Conservation (phyloP, 1,139 yeast genomes). For the Hyphopichia wangnamkhiaoensis region DNA sequence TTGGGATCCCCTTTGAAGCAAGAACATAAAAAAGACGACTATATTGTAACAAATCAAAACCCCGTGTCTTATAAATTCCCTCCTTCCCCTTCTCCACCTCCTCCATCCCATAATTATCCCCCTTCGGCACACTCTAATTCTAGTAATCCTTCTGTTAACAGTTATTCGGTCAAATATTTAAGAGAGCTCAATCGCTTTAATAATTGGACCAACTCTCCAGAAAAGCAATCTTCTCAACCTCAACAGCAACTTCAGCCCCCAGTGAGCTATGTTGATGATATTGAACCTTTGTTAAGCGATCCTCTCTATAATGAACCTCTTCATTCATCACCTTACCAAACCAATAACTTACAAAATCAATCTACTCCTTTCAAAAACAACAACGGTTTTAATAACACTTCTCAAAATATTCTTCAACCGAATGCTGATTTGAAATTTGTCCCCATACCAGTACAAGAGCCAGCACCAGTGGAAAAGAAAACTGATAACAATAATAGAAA, state of each 20-base stretch:
- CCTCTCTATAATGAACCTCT: conserved; percentile 2
- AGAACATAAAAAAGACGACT: conserved; percentile 26
- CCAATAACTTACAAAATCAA: conserved; percentile 4
- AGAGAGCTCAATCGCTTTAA: conserved; percentile 34
- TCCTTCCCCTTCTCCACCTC: conserved; percentile 33
- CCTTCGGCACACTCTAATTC: not conserved
- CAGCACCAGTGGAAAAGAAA: conserved; percentile 14
- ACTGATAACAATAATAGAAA: conserved; percentile 3
- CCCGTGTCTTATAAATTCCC: conserved; percentile 54
- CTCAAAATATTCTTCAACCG: not conserved
- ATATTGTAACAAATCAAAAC: conserved; percentile 38
- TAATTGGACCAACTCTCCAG: conserved; percentile 12
- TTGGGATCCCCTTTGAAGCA: conserved; percentile 6
- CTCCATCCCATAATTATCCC: conserved; percentile 6
- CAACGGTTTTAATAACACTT: not conserved
- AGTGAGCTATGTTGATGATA: conserved; percentile 39
- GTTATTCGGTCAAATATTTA: conserved; percentile 45
- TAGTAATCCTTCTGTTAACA: conserved; percentile 9
- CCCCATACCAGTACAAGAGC: conserved; percentile 46
- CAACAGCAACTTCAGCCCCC: conserved; percentile 8
- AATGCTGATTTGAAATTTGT: conserved; percentile 28
- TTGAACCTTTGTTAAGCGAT: conserved; percentile 36
- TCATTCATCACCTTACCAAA: conserved; percentile 1
- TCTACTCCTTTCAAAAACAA: conserved; percentile 8
- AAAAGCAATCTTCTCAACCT: conserved; percentile 2